Evolutionary conservation across 768 basidiomycete species (phyloP), one percentile per base, ranked within the genome.

Genomic region (Leccinum truebloodii): DNA sequence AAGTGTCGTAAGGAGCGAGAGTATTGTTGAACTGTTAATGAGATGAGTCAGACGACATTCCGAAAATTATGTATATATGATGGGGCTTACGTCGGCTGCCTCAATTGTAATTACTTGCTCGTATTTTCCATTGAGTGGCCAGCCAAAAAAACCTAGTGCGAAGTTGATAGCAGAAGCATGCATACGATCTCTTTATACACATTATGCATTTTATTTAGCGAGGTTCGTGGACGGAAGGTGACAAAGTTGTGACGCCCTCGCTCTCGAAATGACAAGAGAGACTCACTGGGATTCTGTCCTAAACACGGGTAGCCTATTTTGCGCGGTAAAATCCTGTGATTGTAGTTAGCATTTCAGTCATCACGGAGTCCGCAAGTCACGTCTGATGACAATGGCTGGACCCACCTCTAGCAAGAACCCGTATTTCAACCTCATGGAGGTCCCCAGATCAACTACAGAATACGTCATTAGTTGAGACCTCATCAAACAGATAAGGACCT

Each of bases 1-100:
- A 91, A 78, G 90, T 92, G 59, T 82, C 81, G 64, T 94, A 95
- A 4, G 94, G 94, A 0, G 93, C 82, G 5, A 97, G 83, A 1
- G 94, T 94, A 71, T 90, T 90, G 74, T 92, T 93, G 69, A 88
- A 90, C 82, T 89, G 52, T 30, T 8, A 18, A 37, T 4, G 22
- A 8, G 46, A 49, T 5, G 12, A 24, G 1, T 62, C 32, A 53
- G 49, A 51, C 35, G 37, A 52, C 18, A 10, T 2, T 3, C 13
- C 8, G 39, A 12, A 69, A 65, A 52, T 69, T 64, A 18, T 39
- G 28, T 34, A 55, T 63, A 16, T 46, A 32, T 34, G 55, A 61
- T 16, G 69, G 58, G 62, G 65, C 86, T 69, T 77, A 80, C 90
- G 5, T 81, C 83, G 0, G 74, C 50, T 12, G 76, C 81, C 71